Evolutionary conservation across 2,329 filamentous ascomycete species (phyloP).

Genomic region (Fusarium sp.): DNA sequence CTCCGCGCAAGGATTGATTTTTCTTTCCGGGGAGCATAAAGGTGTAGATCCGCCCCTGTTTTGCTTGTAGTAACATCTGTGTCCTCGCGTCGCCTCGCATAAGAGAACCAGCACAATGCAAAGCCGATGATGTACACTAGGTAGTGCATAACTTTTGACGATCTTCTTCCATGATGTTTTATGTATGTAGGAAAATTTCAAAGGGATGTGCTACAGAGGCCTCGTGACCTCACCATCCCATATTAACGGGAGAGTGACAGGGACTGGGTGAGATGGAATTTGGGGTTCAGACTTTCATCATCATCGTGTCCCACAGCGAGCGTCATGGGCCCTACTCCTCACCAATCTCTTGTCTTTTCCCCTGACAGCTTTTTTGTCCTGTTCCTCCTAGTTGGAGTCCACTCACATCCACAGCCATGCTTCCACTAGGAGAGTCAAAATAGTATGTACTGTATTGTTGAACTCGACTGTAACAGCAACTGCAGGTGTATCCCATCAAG

Average conservation of each 20-base stretch:
- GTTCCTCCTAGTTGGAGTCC: conserved; percentile 8
- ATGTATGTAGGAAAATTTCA: conserved; percentile 3
- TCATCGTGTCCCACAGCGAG: conserved; percentile 25
- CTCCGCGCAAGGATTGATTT: conserved; percentile 23
- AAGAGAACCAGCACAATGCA: neutral
- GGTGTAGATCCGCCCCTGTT: conserved; percentile 10
- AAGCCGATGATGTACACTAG: conserved; percentile 22
- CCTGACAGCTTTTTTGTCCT: conserved; percentile 10
- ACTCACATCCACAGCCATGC: conserved; percentile 31
- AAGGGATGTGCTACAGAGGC: conserved; percentile 3
- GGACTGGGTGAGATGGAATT: conserved; percentile 22
- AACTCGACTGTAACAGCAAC: neutral
- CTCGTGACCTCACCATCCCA: conserved; percentile 40
- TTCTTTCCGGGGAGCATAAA: conserved; percentile 25
- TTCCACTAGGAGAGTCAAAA: neutral
- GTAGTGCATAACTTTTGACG: neutral
- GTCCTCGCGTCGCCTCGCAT: neutral
- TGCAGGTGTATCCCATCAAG: conserved; percentile 1
- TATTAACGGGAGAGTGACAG: conserved; percentile 32
- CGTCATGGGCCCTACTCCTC: conserved; percentile 29
- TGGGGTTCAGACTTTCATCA: conserved; percentile 18
- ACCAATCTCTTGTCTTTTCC: conserved; percentile 29
- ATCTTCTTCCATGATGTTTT: neutral
- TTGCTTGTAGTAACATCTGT: neutral
- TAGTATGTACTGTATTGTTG: neutral